A percentile compares a stretch with the other conserved stretches of the same genome.
Evolutionary conservation across 169 alveolate species (phyloP).

Genomic region (Eimeria sp.): DNA sequence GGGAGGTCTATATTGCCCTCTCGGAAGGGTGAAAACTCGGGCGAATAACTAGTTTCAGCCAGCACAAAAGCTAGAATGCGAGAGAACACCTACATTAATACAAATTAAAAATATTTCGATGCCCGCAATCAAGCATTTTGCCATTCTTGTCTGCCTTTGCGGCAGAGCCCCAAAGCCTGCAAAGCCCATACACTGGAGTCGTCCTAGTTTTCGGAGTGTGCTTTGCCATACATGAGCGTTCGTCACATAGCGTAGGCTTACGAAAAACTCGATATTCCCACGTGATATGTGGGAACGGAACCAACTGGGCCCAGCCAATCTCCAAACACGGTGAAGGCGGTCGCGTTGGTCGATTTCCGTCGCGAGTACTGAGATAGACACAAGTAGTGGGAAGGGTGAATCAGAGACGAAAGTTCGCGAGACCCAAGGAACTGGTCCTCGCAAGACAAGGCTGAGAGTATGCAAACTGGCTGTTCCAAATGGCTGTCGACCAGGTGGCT

Average conservation of each 20-base stretch:
- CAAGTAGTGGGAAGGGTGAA: background rate
- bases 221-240: background rate
- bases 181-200: background rate
- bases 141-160: background rate
- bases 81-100: background rate
- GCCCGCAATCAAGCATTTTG: background rate
- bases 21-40: background rate
- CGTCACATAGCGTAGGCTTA: background rate
- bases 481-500: background rate
- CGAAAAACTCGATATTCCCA: background rate
- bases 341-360: background rate
- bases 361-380: background rate
- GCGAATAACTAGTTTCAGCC: background rate
- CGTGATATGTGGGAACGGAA: background rate
- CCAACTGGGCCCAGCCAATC: background rate
- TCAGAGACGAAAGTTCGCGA: background rate
- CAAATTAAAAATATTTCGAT: background rate
- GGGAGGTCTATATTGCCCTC: background rate
- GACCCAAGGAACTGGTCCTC: background rate
- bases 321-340: background rate
- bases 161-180: slow-evolving; percentile 21
- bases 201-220: background rate
- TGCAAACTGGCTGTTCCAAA: background rate
- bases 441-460: background rate
- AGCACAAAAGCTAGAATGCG: background rate